Evolutionary conservation across 2,329 filamentous ascomycete genomes (phyloP), one percentile per base, ranked within the genome.

Genomic region (Pestalotiopsis sp.): DNA sequence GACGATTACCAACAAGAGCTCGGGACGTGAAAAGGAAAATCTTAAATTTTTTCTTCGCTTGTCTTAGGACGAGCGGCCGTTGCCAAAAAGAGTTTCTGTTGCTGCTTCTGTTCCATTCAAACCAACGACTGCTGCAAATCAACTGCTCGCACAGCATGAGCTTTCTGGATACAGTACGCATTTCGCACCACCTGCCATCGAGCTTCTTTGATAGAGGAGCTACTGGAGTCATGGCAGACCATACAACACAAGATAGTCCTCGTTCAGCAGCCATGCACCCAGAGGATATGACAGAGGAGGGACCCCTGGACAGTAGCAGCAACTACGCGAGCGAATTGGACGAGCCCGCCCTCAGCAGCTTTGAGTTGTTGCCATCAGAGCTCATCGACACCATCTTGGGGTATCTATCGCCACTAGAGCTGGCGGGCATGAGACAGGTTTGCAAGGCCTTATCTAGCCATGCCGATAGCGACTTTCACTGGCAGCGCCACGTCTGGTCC

Each of bases 351-450:
- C 59, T 39, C 13, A 38, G 11, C 74, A 93, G 7, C 77, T 89
- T 38, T 77, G 80, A 38, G 31, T 14, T 20, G 23, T 85, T 97
- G 1, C 95, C 95, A 0, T 80, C 88, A 13, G 95, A 98, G 78
- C 84, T 97, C 9, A 83, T 97, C 39, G 87, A 92, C 72, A 82
- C 87, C n/a, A 90, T 97, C 61, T 82, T 97, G 14, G 83, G 84
- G 41, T 90, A 88, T 75, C 85, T 97, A 4, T 80, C 87, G 0
- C 86, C 93, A 0, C 72, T 83, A 52, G 91, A 94, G 68, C 87
- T 97, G 12, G 85, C 85, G 31, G 79, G 81, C 1, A 77, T 91
- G 13, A 87, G 90, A 1, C 81, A 82, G 11, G 91, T 90, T 27
- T 95, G 91, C 78, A 89, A 82, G 27, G 76, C 79, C 3, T 82